phyloP scores from a whole-genome alignment of 2,329 filamentous ascomycete species.

The Botryosphaeria agaves region DNA sequence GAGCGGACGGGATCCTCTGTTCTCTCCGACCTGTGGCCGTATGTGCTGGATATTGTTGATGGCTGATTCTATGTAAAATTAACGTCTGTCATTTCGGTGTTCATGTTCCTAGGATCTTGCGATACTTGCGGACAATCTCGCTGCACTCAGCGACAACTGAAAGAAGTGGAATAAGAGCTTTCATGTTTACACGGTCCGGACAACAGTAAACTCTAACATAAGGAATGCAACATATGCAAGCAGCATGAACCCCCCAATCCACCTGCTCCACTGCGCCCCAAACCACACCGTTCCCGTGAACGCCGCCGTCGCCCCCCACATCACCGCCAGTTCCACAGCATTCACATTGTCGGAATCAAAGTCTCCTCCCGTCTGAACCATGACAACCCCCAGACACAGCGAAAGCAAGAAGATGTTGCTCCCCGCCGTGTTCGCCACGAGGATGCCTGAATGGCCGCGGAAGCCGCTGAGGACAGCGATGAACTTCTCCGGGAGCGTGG shows the following conservation, averaged over 20 bases:
- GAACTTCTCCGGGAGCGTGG: constrained; percentile 36
- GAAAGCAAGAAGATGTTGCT: constrained; percentile 38
- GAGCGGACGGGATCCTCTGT: no score
- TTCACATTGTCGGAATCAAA: constrained; percentile 5
- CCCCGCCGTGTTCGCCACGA: constrained; percentile 35
- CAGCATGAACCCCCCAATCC: constrained; percentile 12
- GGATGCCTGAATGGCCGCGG: constrained; percentile 29
- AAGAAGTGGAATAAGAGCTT: background rate
- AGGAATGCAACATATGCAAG: constrained; percentile 17
- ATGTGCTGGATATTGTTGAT: no score
- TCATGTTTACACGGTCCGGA: constrained; percentile 5
- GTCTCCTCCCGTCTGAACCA: constrained; percentile 5
- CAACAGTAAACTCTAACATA: constrained; percentile 15
- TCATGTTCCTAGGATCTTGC: no score
- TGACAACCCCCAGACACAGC: constrained; percentile 27
- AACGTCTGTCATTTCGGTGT: no score
- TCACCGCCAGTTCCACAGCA: constrained; percentile 6
- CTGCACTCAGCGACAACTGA: no score
- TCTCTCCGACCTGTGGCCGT: no score
- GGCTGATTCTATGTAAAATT: no score
- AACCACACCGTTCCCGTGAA: constrained; percentile 8
- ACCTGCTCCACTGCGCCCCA: constrained; percentile 5
- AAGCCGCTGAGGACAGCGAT: constrained; percentile 30
- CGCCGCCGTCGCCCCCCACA: constrained; percentile 7
- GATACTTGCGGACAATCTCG: no score